Conservation (phyloP, 768 basidiomycete species). For the Suillus subluteus region DNA sequence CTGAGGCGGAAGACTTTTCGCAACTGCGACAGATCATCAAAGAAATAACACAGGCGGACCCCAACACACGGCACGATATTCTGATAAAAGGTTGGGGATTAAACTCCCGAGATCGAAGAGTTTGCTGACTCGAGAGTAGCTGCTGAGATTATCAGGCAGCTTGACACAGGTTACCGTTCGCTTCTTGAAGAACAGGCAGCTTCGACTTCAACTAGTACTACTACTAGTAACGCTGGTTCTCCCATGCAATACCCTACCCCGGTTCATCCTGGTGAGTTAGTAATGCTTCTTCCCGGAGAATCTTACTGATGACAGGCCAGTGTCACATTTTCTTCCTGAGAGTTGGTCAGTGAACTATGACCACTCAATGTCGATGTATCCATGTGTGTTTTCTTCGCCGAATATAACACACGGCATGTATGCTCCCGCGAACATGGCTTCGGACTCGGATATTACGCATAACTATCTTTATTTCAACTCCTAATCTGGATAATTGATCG, state of each 20-base stretch:
- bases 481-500: neutral
- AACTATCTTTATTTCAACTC: neutral
- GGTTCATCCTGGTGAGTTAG: neutral
- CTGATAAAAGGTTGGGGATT: neutral
- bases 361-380: neutral
- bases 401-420: neutral
- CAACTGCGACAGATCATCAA: neutral
- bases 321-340: neutral
- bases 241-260: neutral
- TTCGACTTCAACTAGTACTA: neutral
- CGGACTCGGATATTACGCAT: neutral
- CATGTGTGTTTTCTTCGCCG: neutral
- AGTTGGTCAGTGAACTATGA: neutral
- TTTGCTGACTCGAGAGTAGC: neutral
- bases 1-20: conserved; percentile 1
- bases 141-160: neutral
- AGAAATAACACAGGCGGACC: neutral
- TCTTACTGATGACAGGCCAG: neutral
- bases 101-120: neutral
- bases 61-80: neutral
- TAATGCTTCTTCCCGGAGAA: neutral
- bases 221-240: neutral
- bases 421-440: neutral
- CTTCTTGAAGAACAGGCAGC: neutral
- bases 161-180: neutral